Conservation (phyloP, 1,284 basidiomycete genomes). For the Athelia psychrophila region DNA sequence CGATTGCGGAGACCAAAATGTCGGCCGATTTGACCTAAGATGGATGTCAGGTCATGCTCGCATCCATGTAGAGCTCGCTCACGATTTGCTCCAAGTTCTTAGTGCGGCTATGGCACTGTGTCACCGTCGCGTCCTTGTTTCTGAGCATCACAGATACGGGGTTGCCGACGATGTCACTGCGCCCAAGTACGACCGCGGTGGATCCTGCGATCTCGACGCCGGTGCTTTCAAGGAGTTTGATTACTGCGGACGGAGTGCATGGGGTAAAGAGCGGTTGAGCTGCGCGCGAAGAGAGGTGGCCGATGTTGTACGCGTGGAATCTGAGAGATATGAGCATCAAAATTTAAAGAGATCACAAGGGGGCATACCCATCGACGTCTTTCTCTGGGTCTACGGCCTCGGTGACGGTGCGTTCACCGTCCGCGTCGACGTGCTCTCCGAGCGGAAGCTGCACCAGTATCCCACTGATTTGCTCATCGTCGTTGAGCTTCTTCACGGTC, state of each 20-base stretch:
- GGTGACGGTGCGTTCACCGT: slow-evolving; percentile 89
- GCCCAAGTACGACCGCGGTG: slow-evolving; percentile 90
- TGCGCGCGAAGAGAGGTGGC: slow-evolving; percentile 89
- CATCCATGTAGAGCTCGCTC: slow-evolving; percentile 24
- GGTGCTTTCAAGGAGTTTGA: slow-evolving; percentile 87
- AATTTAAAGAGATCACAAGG: slow-evolving; percentile 9
- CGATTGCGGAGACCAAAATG: slow-evolving; percentile 93
- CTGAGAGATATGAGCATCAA: slow-evolving; percentile 34
- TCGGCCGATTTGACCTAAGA: slow-evolving; percentile 81
- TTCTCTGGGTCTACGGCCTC: slow-evolving; percentile 94
- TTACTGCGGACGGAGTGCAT: slow-evolving; percentile 94
- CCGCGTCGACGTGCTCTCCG: slow-evolving; percentile 78
- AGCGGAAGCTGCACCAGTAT: slow-evolving; percentile 98
- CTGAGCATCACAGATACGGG: slow-evolving; percentile 92
- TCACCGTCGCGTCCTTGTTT: slow-evolving; percentile 93
- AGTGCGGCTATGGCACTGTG: slow-evolving; percentile 94
- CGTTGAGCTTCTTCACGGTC: slow-evolving; percentile 81
- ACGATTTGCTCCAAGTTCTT: slow-evolving; percentile 79
- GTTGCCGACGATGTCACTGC: slow-evolving; percentile 97
- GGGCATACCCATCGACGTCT: slow-evolving; percentile 89
- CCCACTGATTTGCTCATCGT: slow-evolving; percentile 82
- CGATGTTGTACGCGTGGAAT: slow-evolving; percentile 99
- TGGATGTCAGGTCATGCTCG: slow-evolving; percentile 7
- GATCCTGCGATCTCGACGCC: slow-evolving; percentile 75
- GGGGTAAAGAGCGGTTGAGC: slow-evolving; percentile 90